Conservation (phyloP, 2,329 filamentous ascomycete genomes). For the Fusarium citri region DNA sequence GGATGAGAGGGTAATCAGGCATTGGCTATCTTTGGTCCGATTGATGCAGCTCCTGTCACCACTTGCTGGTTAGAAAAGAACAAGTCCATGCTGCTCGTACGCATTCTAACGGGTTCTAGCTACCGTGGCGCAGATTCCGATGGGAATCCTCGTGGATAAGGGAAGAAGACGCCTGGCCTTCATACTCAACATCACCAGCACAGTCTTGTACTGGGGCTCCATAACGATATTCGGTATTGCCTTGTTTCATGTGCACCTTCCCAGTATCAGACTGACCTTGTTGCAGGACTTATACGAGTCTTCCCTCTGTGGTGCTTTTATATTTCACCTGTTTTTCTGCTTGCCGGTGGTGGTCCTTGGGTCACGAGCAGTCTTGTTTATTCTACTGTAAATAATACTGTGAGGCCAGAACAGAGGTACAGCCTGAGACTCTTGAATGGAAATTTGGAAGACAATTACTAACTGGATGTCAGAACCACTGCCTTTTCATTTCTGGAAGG, state of each 20-base stretch:
- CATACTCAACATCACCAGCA: not conserved
- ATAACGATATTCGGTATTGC: not conserved
- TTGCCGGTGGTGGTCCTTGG: conserved; percentile 1
- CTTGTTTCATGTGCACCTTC: not conserved
- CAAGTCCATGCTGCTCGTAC: not conserved
- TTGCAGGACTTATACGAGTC: not conserved
- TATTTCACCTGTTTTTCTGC: not conserved
- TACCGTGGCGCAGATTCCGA: not conserved
- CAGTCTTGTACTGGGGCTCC: conserved; percentile 1
- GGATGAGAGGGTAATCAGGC: not conserved
- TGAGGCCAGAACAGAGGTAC: conserved; percentile 8
- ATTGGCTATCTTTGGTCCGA: not conserved
- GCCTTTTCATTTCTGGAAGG: conserved; percentile 8
- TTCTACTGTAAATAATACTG: not conserved
- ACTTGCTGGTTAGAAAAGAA: not conserved
- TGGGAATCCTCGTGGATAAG: conserved; percentile 3
- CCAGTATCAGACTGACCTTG: not conserved
- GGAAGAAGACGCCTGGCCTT: not conserved
- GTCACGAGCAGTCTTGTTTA: not conserved
- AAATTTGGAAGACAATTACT: not conserved
- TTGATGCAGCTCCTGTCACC: not conserved
- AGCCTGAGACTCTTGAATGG: rapidly evolving
- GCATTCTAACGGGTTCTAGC: not conserved
- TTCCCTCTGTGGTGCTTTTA: conserved; percentile 11
- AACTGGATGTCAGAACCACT: not conserved